A percentile compares a stretch with the other conserved stretches of the same genome.
phyloP scores from a whole-genome alignment of 1,284 basidiomycete genomes.

The Pterula multifida region DNA sequence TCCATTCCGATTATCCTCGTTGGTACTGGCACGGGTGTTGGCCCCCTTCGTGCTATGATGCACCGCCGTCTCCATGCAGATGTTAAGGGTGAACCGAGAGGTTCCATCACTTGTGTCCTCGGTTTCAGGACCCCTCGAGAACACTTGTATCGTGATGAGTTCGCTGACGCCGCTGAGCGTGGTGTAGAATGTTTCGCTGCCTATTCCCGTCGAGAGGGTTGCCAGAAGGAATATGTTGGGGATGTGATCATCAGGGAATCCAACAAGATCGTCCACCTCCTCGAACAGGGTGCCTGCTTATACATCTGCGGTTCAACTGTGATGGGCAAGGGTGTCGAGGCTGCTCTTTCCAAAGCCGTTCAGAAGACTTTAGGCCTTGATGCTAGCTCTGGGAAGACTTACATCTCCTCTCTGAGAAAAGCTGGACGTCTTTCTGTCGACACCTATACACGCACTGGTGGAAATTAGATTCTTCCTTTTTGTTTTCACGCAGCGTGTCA shows the following conservation, averaged over 20 bases:
- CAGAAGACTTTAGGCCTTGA: background rate
- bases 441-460: background rate
- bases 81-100: background rate
- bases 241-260: background rate
- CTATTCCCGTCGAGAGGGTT: background rate
- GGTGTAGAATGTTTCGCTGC: background rate
- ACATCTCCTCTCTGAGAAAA: background rate
- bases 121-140: background rate
- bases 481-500: background rate
- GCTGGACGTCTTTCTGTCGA: background rate
- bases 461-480: background rate
- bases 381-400: background rate
- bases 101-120: background rate
- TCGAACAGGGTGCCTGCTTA: background rate
- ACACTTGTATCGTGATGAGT: background rate
- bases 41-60: constrained; percentile 1
- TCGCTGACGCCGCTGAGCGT: background rate
- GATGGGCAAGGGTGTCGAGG: background rate
- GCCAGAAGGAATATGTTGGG: background rate
- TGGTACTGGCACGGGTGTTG: background rate
- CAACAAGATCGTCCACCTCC: constrained; percentile 1
- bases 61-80: background rate
- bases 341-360: background rate
- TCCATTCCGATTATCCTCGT: background rate
- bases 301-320: background rate